Percentiles rank a stretch among this genome's conserved stretches.
Evolutionary conservation across 352 stramenopile genomes (phyloP).

Genomic region (Globisporangium paroecandrum): DNA sequence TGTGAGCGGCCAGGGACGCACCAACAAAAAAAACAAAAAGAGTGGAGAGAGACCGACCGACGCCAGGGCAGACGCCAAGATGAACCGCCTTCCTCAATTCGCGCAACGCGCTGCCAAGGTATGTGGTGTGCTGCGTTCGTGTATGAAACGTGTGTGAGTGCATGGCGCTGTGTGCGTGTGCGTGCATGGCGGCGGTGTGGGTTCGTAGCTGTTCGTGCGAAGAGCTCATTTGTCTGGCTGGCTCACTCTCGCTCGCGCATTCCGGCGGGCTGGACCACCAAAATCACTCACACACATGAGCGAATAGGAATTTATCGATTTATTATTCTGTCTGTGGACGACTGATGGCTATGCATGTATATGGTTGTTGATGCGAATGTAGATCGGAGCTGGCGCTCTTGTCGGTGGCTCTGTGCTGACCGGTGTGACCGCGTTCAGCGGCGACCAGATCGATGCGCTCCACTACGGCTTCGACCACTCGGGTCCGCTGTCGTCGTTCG

Average conservation of each 20-base stretch:
- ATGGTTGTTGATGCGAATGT: background rate
- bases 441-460: constrained; percentile 83
- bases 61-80: constrained; percentile 31
- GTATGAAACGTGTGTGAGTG: background rate
- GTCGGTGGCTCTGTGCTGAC: constrained; percentile 76
- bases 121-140: constrained; percentile 10
- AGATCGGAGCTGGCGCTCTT: constrained; percentile 67
- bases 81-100: constrained; percentile 73
- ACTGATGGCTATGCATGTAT: background rate
- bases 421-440: constrained; percentile 77
- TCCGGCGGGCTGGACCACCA: constrained; percentile 54
- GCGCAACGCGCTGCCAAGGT: constrained; percentile 77
- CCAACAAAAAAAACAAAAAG: constrained; percentile 46
- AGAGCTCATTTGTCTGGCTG: background rate
- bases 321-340: constrained; percentile 17
- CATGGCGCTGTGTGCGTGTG: background rate
- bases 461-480: constrained; percentile 90
- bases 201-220: background rate
- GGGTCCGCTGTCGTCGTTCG: constrained; percentile 82
- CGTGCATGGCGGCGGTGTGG: background rate
- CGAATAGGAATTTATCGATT: background rate
- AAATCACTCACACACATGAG: constrained; percentile 29
- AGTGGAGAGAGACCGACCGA: constrained; percentile 26
- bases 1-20: constrained; percentile 19
- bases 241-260: background rate